These are phyloP conservation scores for Linnemannia hyalina DNA, from an alignment of 192 early-diverging fungal genomes.

Conservation along the genomic window DNA sequence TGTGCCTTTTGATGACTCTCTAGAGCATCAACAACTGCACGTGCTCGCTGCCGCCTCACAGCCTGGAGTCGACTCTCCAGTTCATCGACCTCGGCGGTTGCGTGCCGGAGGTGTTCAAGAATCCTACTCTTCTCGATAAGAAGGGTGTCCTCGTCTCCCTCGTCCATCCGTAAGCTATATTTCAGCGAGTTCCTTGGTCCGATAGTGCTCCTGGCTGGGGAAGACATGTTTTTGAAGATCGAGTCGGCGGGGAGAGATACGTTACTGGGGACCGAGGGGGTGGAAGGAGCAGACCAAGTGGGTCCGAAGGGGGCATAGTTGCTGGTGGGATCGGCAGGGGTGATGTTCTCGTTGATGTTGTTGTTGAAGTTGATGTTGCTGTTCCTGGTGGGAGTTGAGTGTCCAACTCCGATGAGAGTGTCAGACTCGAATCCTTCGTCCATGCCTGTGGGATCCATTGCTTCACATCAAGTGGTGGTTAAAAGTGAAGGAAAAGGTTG, in stretches of 20 bases:
- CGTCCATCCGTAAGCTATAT: neutral
- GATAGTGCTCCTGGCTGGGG: neutral
- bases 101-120: constrained; percentile 35
- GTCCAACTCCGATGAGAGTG: neutral
- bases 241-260: neutral
- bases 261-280: neutral
- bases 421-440: neutral
- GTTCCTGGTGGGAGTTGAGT: neutral
- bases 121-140: constrained; percentile 44
- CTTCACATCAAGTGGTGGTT: neutral
- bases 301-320: neutral
- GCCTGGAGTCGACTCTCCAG: constrained; percentile 39
- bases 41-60: constrained; percentile 22
- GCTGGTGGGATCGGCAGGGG: neutral
- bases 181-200: neutral
- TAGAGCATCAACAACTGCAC: constrained; percentile 19
- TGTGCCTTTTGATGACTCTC: constrained; percentile 46
- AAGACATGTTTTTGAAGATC: neutral
- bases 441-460: constrained; percentile 1
- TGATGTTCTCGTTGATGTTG: neutral
- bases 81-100: constrained; percentile 30
- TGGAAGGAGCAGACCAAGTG: neutral
- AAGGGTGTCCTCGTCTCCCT: constrained; percentile 9
- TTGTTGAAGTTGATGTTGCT: neutral
- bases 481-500: neutral